phyloP scores from a whole-genome alignment of 805 yeast species.

The Nematodospora valgi region DNA sequence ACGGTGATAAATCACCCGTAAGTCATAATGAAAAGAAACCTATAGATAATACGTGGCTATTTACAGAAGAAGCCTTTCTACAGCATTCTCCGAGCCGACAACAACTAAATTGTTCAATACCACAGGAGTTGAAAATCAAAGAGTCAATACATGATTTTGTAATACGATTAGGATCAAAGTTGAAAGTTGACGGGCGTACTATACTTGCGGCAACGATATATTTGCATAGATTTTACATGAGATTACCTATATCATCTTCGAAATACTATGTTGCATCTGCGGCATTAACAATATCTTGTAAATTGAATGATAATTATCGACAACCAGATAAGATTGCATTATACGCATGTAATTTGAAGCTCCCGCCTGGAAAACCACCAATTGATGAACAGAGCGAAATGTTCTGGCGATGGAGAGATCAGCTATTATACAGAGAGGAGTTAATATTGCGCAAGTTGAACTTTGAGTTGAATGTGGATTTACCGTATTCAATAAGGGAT shows the following conservation, averaged over 20 bases:
- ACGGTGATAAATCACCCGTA: neutral
- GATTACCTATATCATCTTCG: slow-evolving; percentile 40
- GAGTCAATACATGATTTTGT: slow-evolving; percentile 39
- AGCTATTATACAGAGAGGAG: slow-evolving; percentile 41
- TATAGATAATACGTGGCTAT: slow-evolving; percentile 32
- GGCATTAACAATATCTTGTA: slow-evolving; percentile 41
- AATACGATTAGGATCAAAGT: slow-evolving; percentile 30
- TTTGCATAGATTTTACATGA: slow-evolving; percentile 37
- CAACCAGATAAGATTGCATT: slow-evolving; percentile 43
- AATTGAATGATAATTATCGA: slow-evolving; percentile 39
- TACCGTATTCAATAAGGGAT: slow-evolving; percentile 36
- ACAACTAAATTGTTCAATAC: slow-evolving; percentile 19
- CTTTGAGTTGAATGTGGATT: slow-evolving; percentile 36
- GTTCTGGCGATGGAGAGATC: slow-evolving; percentile 46
- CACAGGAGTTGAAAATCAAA: slow-evolving; percentile 36
- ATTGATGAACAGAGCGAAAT: slow-evolving; percentile 38
- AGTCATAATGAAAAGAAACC: neutral
- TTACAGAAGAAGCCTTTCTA: slow-evolving; percentile 31
- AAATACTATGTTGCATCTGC: slow-evolving; percentile 44
- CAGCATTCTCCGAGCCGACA: slow-evolving; percentile 29
- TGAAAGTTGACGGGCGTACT: slow-evolving; percentile 39
- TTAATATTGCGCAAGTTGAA: slow-evolving; percentile 34
- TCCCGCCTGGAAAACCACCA: slow-evolving; percentile 19
- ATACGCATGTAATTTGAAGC: slow-evolving; percentile 32
- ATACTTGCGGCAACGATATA: slow-evolving; percentile 42